Evolutionary conservation across 23 red algal species (phyloP).

Genomic region (Gracilariopsis chorda): DNA sequence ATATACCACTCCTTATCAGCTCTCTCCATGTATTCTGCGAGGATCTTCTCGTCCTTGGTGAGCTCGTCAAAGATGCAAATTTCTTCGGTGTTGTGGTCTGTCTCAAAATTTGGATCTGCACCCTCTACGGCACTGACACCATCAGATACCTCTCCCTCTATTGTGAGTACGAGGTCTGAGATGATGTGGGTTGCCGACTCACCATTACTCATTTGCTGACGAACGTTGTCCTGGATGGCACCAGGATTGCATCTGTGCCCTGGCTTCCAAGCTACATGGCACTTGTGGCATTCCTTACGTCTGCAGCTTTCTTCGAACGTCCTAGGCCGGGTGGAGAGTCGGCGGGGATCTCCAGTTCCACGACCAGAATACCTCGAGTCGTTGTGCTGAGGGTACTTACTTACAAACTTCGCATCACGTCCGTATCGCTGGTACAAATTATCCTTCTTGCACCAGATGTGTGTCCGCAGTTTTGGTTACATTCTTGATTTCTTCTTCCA

Average conservation of each 20-base stretch:
- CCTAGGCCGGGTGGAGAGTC: neutral
- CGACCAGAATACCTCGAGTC: too few species aligned
- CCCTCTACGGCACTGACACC: neutral
- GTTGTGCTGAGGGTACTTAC: too few species aligned
- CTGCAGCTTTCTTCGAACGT: conserved; percentile 15
- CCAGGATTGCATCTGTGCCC: conserved; percentile 4
- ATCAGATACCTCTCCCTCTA: conserved; percentile 18
- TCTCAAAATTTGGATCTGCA: neutral
- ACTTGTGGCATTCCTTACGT: conserved; percentile 17
- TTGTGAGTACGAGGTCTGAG: conserved; percentile 4
- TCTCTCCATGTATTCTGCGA: neutral
- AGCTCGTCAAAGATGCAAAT: conserved; percentile 23
- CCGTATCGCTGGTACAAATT: neutral
- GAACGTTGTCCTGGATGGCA: conserved; percentile 9
- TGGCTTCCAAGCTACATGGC: neutral
- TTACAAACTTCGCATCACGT: too few species aligned
- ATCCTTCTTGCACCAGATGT: too few species aligned
- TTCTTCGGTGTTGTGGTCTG: neutral
- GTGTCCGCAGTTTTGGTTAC: too few species aligned
- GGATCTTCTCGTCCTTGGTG: neutral
- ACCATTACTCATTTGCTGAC: neutral
- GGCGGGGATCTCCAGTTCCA: too few species aligned
- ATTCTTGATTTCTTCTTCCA: neutral
- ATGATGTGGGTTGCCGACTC: conserved; percentile 15
- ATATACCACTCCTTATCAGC: conserved; percentile 22